Evolutionary conservation across 345 rosid genomes (phyloP).

Genomic region (Dipteronia dyeriana): DNA sequence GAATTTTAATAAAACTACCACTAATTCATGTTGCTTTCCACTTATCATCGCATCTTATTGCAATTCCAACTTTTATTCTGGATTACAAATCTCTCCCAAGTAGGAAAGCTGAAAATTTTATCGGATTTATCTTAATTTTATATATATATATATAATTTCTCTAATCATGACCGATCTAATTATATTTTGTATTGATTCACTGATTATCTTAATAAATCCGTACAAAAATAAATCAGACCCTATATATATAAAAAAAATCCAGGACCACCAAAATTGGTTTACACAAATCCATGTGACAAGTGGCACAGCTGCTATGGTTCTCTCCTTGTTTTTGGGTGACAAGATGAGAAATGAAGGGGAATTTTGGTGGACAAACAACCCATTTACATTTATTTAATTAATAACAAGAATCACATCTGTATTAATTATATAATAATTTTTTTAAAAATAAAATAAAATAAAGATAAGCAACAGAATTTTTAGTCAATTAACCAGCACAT

Average conservation of each 20-base stretch:
- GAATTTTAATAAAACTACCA: too few species aligned
- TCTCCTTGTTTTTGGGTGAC: too few species aligned
- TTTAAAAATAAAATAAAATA: not conserved
- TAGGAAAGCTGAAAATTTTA: not conserved
- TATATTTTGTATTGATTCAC: too few species aligned
- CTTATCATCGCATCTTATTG: not conserved
- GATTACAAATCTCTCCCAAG: not conserved
- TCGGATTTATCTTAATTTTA: too few species aligned
- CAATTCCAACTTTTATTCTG: not conserved
- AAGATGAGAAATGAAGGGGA: not conserved
- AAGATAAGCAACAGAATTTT: not conserved
- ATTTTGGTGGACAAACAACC: not conserved
- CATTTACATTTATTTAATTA: not conserved
- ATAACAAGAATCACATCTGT: not conserved
- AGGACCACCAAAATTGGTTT: too few species aligned
- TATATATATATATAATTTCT: too few species aligned
- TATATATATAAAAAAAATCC: too few species aligned
- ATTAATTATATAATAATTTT: not conserved
- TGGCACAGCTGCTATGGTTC: too few species aligned
- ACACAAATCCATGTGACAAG: too few species aligned
- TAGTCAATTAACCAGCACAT: slow-evolving; percentile 7
- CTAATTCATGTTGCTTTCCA: not conserved
- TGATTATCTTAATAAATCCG: too few species aligned
- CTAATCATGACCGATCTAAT: too few species aligned
- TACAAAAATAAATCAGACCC: too few species aligned